A percentile compares a stretch with the other conserved stretches of the same genome.
Evolutionary conservation across 139 green algal genomes (phyloP).

Genomic region (Micractinium conductrix): DNA sequence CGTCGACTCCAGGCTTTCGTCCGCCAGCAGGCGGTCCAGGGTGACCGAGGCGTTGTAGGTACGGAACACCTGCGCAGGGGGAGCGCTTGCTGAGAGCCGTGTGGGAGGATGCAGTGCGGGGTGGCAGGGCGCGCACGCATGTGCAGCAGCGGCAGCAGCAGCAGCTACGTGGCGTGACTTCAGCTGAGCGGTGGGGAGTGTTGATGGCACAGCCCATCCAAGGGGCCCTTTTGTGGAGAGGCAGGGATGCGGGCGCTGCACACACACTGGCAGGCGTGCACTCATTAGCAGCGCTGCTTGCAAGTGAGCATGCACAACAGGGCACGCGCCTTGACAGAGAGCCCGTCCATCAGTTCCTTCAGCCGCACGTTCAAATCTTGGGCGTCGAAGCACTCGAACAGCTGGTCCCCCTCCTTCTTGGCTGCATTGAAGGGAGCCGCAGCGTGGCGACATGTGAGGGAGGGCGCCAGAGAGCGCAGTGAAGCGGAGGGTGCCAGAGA

Average conservation of each 20-base stretch:
- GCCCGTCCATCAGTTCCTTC: constrained; percentile 93
- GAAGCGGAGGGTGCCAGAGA: background rate
- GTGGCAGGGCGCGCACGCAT: too few relatives aligned
- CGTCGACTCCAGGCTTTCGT: constrained; percentile 41
- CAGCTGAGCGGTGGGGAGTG: too few relatives aligned
- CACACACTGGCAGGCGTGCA: too few relatives aligned
- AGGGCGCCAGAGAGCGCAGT: background rate
- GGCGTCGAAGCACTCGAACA: constrained; percentile 96
- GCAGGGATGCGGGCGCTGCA: too few relatives aligned
- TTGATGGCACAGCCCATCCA: too few relatives aligned
- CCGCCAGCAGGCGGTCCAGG: constrained; percentile 87
- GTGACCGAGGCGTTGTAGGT: constrained; percentile 99
- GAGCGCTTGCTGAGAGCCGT: too few relatives aligned
- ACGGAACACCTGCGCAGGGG: constrained; percentile 96
- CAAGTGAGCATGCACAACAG: too few relatives aligned
- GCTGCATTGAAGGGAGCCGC: constrained; percentile 38
- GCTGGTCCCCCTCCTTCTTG: constrained; percentile 82
- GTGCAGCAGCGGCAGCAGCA: too few relatives aligned
- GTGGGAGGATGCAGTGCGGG: too few relatives aligned
- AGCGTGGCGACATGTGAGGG: background rate
- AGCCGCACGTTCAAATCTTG: constrained; percentile 93
- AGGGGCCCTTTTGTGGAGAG: too few relatives aligned
- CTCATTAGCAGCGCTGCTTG: too few relatives aligned
- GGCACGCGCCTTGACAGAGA: background rate
- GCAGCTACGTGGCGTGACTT: too few relatives aligned